Conservation (phyloP, 2,329 filamentous ascomycete species). For the Mariannaea elegans region DNA sequence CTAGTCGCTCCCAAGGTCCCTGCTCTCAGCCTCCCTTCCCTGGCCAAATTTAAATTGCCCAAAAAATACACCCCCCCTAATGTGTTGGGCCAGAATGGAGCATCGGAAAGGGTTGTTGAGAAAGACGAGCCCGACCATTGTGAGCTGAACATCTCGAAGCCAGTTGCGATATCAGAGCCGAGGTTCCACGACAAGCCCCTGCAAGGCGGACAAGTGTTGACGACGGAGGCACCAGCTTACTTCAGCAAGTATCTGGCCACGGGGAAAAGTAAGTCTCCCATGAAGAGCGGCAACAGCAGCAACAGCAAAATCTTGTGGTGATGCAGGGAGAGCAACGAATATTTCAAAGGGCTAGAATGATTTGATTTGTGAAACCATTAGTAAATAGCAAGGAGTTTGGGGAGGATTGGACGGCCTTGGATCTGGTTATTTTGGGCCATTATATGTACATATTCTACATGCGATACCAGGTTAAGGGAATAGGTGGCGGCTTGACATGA, state of each 20-base stretch:
- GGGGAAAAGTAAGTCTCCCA: conserved; percentile 15
- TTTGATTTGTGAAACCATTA: background rate
- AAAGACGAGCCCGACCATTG: background rate
- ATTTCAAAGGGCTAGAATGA: background rate
- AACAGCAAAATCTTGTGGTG: conserved; percentile 15
- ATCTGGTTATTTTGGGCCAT: background rate
- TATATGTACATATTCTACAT: background rate
- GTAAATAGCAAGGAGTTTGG: conserved; percentile 13
- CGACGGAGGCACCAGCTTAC: background rate
- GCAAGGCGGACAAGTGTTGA: conserved; percentile 11
- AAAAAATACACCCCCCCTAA: conserved; percentile 53
- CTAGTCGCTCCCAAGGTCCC: background rate
- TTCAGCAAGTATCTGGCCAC: conserved; percentile 13
- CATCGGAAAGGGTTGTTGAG: conserved; percentile 37
- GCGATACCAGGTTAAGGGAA: background rate
- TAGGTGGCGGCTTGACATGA: background rate
- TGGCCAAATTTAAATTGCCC: conserved; percentile 50
- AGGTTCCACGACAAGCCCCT: conserved; percentile 27
- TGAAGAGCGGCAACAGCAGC: conserved; percentile 26
- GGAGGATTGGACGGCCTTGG: background rate
- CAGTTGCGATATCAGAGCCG: conserved; percentile 21
- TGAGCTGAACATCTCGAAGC: conserved; percentile 27
- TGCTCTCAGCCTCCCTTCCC: conserved; percentile 42
- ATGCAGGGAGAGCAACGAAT: background rate
- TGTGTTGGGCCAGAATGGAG: conserved; percentile 45